Conservation (phyloP, 2,329 filamentous ascomycete genomes). For the Basipetospora sp. region DNA sequence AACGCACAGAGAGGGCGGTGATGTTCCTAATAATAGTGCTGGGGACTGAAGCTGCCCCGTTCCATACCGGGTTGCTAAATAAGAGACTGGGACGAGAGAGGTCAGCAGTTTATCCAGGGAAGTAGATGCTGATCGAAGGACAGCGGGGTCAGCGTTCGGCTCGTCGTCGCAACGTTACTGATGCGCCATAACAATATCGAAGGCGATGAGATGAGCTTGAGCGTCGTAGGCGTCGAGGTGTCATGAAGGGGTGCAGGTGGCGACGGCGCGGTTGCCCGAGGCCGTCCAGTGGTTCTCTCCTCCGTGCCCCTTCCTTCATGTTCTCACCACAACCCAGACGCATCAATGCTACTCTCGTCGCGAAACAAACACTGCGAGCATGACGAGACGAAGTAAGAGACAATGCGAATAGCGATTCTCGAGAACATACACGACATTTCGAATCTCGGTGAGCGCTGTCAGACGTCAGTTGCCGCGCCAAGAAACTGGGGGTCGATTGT, state of each 20-base stretch:
- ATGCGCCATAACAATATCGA: no score
- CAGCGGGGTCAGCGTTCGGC: no score
- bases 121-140: no score
- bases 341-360: background rate
- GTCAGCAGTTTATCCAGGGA: no score
- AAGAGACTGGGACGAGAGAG: conserved; percentile 30
- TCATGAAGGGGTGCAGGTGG: no score
- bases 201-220: no score
- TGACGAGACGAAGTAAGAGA: background rate
- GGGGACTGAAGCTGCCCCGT: conserved; percentile 32
- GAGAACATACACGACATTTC: conserved; percentile 33
- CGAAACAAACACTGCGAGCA: conserved; percentile 3
- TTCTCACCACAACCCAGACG: background rate
- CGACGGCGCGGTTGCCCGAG: no score
- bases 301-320: no score
- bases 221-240: no score
- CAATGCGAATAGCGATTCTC: background rate
- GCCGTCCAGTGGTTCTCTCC: no score
- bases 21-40: conserved; percentile 43
- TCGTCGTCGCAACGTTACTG: no score
- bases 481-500: conserved; percentile 3
- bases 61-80: conserved; percentile 45
- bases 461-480: conserved; percentile 18
- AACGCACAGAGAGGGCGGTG: conserved; percentile 39
- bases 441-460: conserved; percentile 33